These are phyloP conservation scores for Naganishia vishniacii DNA, from an alignment of 768 basidiomycete genomes.

Conservation along the genomic window DNA sequence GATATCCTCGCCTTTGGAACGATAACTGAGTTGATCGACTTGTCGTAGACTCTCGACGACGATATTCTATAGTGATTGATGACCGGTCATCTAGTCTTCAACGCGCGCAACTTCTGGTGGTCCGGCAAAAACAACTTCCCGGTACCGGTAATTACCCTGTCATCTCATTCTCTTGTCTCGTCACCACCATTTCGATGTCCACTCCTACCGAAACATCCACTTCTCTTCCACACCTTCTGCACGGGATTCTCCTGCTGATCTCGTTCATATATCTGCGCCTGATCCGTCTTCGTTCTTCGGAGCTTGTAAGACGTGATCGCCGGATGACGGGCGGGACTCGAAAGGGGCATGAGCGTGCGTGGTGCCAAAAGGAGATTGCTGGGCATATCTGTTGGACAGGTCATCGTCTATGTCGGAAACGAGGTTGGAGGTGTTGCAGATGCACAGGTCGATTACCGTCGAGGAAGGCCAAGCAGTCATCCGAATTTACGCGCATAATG, in stretches of 20 bases:
- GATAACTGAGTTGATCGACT: too few relatives aligned
- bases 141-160: neutral
- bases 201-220: neutral
- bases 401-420: neutral
- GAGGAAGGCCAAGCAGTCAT: too few relatives aligned
- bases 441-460: too few relatives aligned
- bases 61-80: too few relatives aligned
- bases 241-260: neutral
- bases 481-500: too few relatives aligned
- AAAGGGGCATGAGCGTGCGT: neutral
- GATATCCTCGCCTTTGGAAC: too few relatives aligned
- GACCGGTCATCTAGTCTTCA: too few relatives aligned
- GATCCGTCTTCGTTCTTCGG: constrained; percentile 10
- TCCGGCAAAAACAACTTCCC: neutral
- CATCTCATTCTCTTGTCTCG: too few relatives aligned
- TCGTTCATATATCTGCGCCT: constrained; percentile 7
- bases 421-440: neutral
- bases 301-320: constrained; percentile 18
- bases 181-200: neutral
- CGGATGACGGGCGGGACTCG: neutral
- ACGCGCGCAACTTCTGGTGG: too few relatives aligned
- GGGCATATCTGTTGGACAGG: neutral
- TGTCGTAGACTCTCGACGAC: too few relatives aligned
- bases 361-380: neutral
- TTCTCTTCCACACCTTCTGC: neutral